Evolutionary conservation across 192 early-diverging fungal species (phyloP).

Genomic region (Phlyctochytrium planicorne): DNA sequence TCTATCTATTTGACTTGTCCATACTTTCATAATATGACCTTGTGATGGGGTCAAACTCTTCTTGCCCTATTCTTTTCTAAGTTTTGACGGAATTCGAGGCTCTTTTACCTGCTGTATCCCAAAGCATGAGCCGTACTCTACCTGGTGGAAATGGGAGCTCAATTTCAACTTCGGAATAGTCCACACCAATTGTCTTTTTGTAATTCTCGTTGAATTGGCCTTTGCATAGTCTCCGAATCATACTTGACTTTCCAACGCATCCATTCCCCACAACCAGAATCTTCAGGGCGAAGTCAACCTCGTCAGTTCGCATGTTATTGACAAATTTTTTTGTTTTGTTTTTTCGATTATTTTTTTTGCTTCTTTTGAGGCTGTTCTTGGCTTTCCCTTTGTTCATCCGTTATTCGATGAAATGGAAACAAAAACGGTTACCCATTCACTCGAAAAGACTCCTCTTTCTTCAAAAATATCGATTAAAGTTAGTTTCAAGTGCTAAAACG

Average conservation of each 20-base stretch:
- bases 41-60: conserved; percentile 22
- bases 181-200: conserved; percentile 33
- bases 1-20: not conserved
- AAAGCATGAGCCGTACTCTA: conserved; percentile 23
- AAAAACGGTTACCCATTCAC: too few relatives aligned
- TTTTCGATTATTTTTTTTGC: not conserved
- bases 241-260: conserved; percentile 27
- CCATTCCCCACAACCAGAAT: conserved; percentile 14
- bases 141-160: conserved; percentile 14
- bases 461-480: too few relatives aligned
- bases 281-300: conserved; percentile 3
- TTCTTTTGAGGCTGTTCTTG: too few relatives aligned
- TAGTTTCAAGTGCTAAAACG: too few relatives aligned
- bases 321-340: not conserved
- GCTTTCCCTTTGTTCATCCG: too few relatives aligned
- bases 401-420: too few relatives aligned
- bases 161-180: conserved; percentile 22
- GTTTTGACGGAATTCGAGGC: too few relatives aligned
- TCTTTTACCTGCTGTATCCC: conserved; percentile 32
- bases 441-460: too few relatives aligned
- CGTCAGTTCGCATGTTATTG: not conserved
- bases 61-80: conserved; percentile 23
- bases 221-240: conserved; percentile 27
- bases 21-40: conserved; percentile 15
- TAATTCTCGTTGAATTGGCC: conserved; percentile 24